Conservation (phyloP, 2,329 filamentous ascomycete species). For the Lachnellula hyalina region DNA sequence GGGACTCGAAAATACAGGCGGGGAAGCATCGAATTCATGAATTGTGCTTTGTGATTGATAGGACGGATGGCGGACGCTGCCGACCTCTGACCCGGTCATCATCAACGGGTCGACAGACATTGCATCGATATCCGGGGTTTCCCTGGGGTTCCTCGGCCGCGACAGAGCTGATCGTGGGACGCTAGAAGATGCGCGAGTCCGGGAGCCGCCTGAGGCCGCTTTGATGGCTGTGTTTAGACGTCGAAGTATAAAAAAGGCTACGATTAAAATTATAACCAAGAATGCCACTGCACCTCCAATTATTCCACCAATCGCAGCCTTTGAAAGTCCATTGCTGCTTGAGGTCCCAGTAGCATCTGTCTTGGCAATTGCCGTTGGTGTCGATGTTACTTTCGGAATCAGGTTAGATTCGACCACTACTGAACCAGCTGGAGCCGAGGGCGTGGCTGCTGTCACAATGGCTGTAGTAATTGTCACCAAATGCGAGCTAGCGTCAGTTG, state of each 20-base stretch:
- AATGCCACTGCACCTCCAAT: constrained; percentile 46
- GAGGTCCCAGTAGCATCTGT: constrained; percentile 32
- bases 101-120: constrained; percentile 29
- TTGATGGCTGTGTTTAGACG: constrained; percentile 39
- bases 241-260: constrained; percentile 45
- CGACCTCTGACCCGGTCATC: constrained; percentile 19
- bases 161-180: constrained; percentile 7
- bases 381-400: constrained; percentile 18
- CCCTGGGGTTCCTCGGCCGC: neutral
- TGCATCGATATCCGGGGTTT: constrained; percentile 16
- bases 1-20: constrained; percentile 18
- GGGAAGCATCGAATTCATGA: constrained; percentile 19
- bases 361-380: constrained; percentile 19
- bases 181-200: constrained; percentile 18
- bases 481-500: constrained; percentile 38
- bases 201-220: constrained; percentile 25
- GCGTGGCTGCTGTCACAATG: constrained; percentile 35
- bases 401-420: constrained; percentile 5
- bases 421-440: constrained; percentile 27
- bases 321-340: constrained; percentile 24
- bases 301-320: constrained; percentile 46
- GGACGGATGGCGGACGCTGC: constrained; percentile 14
- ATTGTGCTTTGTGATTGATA: constrained; percentile 12
- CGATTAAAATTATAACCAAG: constrained; percentile 42
- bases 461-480: constrained; percentile 36